A percentile compares a stretch with the other conserved stretches of the same genome.
phyloP scores from a whole-genome alignment of 2,329 filamentous ascomycete species.

The Alternaria alternata region DNA sequence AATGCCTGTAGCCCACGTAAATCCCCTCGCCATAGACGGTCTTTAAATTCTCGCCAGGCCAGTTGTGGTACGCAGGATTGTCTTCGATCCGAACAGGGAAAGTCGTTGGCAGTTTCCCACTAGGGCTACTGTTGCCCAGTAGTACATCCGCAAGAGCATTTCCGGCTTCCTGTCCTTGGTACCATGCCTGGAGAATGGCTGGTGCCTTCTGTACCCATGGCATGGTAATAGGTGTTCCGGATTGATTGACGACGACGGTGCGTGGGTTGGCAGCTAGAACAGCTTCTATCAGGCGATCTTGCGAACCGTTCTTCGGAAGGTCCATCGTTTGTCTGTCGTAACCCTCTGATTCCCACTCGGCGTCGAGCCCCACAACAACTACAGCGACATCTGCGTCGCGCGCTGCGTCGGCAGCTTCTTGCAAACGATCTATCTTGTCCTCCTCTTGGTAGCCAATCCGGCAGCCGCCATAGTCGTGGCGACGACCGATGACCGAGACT shows the following conservation, averaged over 20 bases:
- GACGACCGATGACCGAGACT: slow-evolving; percentile 64
- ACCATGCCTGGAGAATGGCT: slow-evolving; percentile 79
- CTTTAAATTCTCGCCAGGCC: slow-evolving; percentile 73
- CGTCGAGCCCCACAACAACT: slow-evolving; percentile 78
- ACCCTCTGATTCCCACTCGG: slow-evolving; percentile 79
- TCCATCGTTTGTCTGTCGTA: slow-evolving; percentile 70
- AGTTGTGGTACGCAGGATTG: slow-evolving; percentile 75
- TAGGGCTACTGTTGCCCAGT: slow-evolving; percentile 76
- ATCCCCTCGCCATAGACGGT: slow-evolving; percentile 76
- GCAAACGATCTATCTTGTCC: slow-evolving; percentile 64
- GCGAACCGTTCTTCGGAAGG: slow-evolving; percentile 63
- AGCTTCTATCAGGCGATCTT: slow-evolving; percentile 70
- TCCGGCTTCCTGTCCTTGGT: slow-evolving; percentile 85
- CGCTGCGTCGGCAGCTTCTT: slow-evolving; percentile 71
- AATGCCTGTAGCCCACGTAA: slow-evolving; percentile 77
- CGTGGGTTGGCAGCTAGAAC: slow-evolving; percentile 72
- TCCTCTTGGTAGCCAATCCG: slow-evolving; percentile 75
- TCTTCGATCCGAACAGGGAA: slow-evolving; percentile 69
- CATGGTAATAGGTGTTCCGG: slow-evolving; percentile 75
- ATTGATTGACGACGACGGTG: slow-evolving; percentile 76
- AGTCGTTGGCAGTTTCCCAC: slow-evolving; percentile 76
- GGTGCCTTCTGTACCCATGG: slow-evolving; percentile 72
- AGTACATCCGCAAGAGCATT: slow-evolving; percentile 82
- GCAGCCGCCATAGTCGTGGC: slow-evolving; percentile 74
- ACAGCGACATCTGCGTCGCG: slow-evolving; percentile 78